Base-by-base conservation (phyloP, 805 yeast genomes). In the Saccharomyces jurei region DNA sequence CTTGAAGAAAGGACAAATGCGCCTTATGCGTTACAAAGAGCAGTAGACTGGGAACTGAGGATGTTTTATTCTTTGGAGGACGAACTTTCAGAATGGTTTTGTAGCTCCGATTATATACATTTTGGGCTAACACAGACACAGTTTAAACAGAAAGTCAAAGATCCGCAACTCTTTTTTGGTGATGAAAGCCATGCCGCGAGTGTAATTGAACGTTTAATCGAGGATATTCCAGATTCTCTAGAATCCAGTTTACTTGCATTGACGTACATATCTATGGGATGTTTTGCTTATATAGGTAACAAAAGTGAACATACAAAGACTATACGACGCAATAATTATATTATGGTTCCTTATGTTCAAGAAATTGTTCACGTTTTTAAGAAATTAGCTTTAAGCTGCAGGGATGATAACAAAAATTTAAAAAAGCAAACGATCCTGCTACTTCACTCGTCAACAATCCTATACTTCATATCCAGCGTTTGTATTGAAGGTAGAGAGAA, bases 1-100 rank as follows among this genome's bases (percentile, higher is more conserved):
- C 62, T 71, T 27, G 54, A 54, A 6, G 56, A 56, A 3, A 60
- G 55, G 6, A 47, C 61, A 6, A 63, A 69, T 44, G 71, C 67
- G 13, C 63, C 68, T 1, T 54, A 68, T 1, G 64, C 74, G 14
- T 36, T 36, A 8, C 70, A 67, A 52, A 81, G 83, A 0, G 73
- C 71, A 28, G 63, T 82, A 5, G 68, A 74, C 5, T 83, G 78
- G 68, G 63, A 68, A 3, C 74, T 72, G 54, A 49, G 64, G 4
- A 81, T 78, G 50, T 60, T 63, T 1, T 69, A 72, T 11, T 54
- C 63, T 1, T 63, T 80, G 17, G 55, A 57, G 13, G 65, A 66
- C 1, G 86, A 82, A 57, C 50, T 80, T 14, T 71, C 74, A 9
- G 75, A 77, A 41, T 79, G 83, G 83, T 80, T 77, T 58, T 61